Evolutionary conservation across 208 protist genomes (phyloP), one percentile per base, ranked within the genome.

Genomic region (Angomonas deanei): DNA sequence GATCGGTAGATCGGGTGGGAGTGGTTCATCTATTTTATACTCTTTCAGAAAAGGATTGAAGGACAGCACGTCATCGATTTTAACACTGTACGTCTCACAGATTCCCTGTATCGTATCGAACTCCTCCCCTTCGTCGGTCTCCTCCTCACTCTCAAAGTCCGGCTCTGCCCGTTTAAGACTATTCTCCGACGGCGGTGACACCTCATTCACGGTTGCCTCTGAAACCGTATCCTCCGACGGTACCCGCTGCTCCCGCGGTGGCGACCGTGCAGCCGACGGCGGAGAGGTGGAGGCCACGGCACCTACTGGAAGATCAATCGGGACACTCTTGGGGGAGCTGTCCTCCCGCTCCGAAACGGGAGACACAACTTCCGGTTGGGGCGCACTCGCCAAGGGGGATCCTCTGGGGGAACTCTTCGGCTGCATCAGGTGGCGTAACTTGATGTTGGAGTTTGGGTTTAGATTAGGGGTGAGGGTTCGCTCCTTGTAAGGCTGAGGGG

Each of bases 21-120:
- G 70, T 17, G 86, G 81, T 30, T 90, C 83, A 46, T 72, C 69
- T 2, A 69, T 33, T 5, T 26, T 53, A 68, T 89, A 93, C 30
- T 50, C 64, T 53, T 59, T 66, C 39, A 93, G 55, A 50, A 82
- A 88, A 19, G 81, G 80, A 50, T 93, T 93, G 71, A 76, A 91
- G 54, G 71, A 36, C 17, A 89, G n/a, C 11, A 93, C 61, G 2
- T 70, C 58, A 17, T 74, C 65, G 15, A 88, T 70, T 3, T 68
- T 58, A 19, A 87, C 55, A 11, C 68, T 62, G 70, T 91, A 87
- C 23, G 76, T 54, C 1, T 61, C 47, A 3, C 80, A 70, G 47
- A 93, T 93, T 19, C 79, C 73, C 28, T 61, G 68, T 24, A 93
- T 64, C 4, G 86, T 93, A 49, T 93, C 86, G 59, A 73, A 91